Evolutionary conservation across 345 rosid genomes (phyloP), one percentile per base, ranked within the genome.

Genomic region (Gossypium raimondii): DNA sequence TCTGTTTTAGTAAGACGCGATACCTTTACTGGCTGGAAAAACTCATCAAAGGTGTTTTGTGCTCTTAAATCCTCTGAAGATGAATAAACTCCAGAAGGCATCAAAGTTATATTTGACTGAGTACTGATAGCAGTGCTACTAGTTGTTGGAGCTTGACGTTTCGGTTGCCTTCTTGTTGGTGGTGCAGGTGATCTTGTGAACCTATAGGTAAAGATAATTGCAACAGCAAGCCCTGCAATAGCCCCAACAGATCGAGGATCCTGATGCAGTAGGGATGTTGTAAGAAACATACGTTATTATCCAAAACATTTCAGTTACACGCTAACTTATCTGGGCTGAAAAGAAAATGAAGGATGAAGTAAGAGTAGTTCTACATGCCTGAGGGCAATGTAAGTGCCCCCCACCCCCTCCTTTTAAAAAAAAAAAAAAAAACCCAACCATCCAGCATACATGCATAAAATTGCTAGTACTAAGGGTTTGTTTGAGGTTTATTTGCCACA

Each of bases 211-310:
- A 93, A 93, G 45, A 90, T 89, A 67, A 96, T 82, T 3, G 98
- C 98, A 52, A 96, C 88, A 64, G 99, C 97, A 79, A 96, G 87
- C 45, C 99, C 98, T 10, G 94, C 99, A 69, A 93, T 85, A 18
- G 99, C 98, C 69, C 98, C 98, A 72, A 89, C 86, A 11, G 99
- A 93, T 67, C 92, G 78, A 29, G 95, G 84, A 86, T 93, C 97
- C 99, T 96, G 82, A 60, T 24, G 70, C 56, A 78, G 43, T 27
- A 56, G 7, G 20, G 55, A 79, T 7, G 10, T 51, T 3, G 59
- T 71, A 18, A 82, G 76, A 85, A 73, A 44, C 51, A 24, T 24
- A 68, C 38, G 53, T 59, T 25, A 70, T 45, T 10, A 24, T 14
- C 0, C 0, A 50, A 24, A 47, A 24, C 7, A 24, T 57, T 22